Evolutionary conservation across 192 early-diverging fungal genomes (phyloP).

Genomic region (Coemansia javaensis): DNA sequence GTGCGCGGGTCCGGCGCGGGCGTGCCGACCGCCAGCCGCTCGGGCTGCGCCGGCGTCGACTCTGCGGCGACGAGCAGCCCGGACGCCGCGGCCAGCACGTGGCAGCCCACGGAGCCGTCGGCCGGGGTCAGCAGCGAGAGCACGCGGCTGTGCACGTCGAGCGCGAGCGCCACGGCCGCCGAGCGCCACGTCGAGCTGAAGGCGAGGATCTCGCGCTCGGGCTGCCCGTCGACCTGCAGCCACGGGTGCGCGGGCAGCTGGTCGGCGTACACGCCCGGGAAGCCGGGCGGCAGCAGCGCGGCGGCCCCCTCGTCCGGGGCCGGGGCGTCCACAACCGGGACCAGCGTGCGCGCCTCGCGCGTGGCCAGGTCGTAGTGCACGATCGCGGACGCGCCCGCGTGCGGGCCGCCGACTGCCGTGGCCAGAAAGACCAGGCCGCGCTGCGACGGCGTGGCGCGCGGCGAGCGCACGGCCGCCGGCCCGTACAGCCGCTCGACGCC

Average conservation of each 20-base stretch:
- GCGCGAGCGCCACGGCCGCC: slow-evolving; percentile 29
- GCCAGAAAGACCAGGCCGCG: slow-evolving; percentile 57
- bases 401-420: slow-evolving; percentile 62
- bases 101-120: slow-evolving; percentile 43
- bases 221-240: slow-evolving; percentile 4
- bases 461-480: slow-evolving; percentile 56
- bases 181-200: slow-evolving; percentile 44
- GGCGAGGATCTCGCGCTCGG: slow-evolving; percentile 14
- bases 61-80: slow-evolving; percentile 45
- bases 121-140: slow-evolving; percentile 54
- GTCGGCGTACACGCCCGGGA: slow-evolving; percentile 67
- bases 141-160: slow-evolving; percentile 46
- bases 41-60: slow-evolving; percentile 56
- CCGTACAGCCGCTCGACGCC: slow-evolving; percentile 32
- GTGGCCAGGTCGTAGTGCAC: slow-evolving; percentile 32
- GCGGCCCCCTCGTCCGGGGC: slow-evolving; percentile 9
- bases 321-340: slow-evolving; percentile 21
- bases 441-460: slow-evolving; percentile 56
- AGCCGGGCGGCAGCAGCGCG: slow-evolving; percentile 42
- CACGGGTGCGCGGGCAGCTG: slow-evolving; percentile 46
- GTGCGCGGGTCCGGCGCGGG: background rate
- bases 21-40: slow-evolving; percentile 32
- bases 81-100: slow-evolving; percentile 42
- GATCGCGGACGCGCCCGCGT: slow-evolving; percentile 57
- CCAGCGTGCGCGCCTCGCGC: slow-evolving; percentile 1